Conservation (phyloP, 257 asterid species). For the Oldenlandia corymbosa region DNA sequence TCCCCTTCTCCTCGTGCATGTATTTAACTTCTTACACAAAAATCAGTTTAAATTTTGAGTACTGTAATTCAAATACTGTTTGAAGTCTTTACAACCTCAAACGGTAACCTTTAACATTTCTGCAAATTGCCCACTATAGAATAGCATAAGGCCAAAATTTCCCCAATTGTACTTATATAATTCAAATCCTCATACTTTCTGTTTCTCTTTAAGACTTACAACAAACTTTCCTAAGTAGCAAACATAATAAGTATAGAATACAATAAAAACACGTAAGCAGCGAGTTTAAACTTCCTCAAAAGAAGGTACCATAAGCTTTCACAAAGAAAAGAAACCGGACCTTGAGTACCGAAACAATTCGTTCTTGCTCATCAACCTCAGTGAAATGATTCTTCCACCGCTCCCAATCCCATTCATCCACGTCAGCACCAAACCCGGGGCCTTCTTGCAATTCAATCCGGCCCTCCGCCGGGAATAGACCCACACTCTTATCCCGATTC, state of each 20-base stretch:
- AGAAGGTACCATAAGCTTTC: not conserved
- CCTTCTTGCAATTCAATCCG: slow-evolving; percentile 16
- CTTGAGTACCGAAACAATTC: slow-evolving; percentile 60
- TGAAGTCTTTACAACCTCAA: not conserved
- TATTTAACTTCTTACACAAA: not conserved
- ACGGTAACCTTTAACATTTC: not conserved
- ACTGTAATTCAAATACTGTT: not conserved
- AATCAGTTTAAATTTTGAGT: not conserved
- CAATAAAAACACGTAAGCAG: not conserved
- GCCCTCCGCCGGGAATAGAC: slow-evolving; percentile 14
- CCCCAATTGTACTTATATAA: not conserved
- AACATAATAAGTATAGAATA: not conserved
- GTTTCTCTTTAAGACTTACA: too few species aligned
- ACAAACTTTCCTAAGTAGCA: not conserved
- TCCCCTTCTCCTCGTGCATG: not conserved
- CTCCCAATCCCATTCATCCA: slow-evolving; percentile 89
- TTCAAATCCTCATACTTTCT: not conserved
- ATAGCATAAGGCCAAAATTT: too few species aligned
- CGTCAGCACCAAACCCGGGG: slow-evolving; percentile 20
- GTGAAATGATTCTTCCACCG: slow-evolving; percentile 77
- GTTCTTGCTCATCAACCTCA: slow-evolving; percentile 82
- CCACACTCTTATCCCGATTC: slow-evolving; percentile 34
- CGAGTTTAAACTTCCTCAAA: not conserved
- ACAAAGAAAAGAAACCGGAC: slow-evolving; percentile 27
- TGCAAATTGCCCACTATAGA: too few species aligned